Conservation (phyloP, 1,139 yeast genomes). For the Suhomyces bolitotheri region DNA sequence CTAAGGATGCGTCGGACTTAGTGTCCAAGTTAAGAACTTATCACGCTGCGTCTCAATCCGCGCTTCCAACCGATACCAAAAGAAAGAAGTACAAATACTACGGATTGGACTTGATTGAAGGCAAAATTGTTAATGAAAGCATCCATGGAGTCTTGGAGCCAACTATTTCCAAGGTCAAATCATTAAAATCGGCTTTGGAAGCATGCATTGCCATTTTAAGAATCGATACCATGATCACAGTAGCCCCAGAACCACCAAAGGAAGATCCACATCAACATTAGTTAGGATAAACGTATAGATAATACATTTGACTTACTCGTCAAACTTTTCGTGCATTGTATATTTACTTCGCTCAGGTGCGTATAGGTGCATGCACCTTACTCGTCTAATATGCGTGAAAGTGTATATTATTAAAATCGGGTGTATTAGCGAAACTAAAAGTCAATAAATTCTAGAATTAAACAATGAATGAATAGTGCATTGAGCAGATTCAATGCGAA, state of each 20-base stretch:
- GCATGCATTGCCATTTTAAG: conserved; percentile 97
- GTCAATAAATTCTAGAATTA: not conserved
- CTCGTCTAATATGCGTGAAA: conserved; percentile 1
- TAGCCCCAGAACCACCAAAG: conserved; percentile 91
- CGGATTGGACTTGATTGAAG: conserved; percentile 89
- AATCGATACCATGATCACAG: conserved; percentile 97
- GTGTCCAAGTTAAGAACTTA: conserved; percentile 94
- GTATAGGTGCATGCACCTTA: too few species aligned
- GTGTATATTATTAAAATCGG: not conserved
- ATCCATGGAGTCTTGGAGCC: conserved; percentile 92
- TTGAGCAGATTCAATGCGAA: too few species aligned
- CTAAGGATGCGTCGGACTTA: conserved; percentile 92
- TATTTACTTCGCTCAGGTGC: too few species aligned
- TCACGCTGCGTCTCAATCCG: conserved; percentile 93
- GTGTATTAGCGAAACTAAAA: not conserved
- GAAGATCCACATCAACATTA: conserved; percentile 83
- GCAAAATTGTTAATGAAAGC: conserved; percentile 86
- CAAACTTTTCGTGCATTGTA: too few species aligned
- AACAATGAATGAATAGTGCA: conserved; percentile 1
- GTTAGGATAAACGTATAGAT: conserved; percentile 7
- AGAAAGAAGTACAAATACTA: conserved; percentile 84
- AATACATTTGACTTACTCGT: conserved; percentile 1
- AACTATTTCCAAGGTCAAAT: conserved; percentile 86
- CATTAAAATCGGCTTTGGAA: conserved; percentile 92
- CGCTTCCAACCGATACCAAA: conserved; percentile 77